Conservation (phyloP, 192 early-diverging fungal genomes). For the Podila clonocystis region DNA sequence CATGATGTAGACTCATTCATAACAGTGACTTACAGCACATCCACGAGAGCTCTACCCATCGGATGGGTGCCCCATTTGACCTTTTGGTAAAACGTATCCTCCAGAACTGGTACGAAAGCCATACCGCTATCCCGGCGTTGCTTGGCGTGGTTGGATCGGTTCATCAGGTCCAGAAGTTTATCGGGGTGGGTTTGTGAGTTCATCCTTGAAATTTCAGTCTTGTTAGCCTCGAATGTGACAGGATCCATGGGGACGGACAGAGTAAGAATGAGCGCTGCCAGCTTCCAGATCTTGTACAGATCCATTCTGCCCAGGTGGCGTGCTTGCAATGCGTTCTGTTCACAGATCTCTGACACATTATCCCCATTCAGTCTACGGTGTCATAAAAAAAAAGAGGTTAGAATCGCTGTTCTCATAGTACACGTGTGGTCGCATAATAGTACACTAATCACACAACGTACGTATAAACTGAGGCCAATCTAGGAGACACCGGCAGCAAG, state of each 20-base stretch:
- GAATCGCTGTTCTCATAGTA: background rate
- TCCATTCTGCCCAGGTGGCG: conserved; percentile 59
- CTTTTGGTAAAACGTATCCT: conserved; percentile 51
- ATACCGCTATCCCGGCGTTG: conserved; percentile 55
- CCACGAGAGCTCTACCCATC: conserved; percentile 61
- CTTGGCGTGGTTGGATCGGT: conserved; percentile 39
- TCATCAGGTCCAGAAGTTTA: conserved; percentile 31
- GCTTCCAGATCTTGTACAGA: conserved; percentile 71
- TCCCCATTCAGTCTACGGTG: conserved; percentile 61
- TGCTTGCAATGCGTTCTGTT: conserved; percentile 68
- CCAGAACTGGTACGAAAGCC: conserved; percentile 42
- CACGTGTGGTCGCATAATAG: background rate
- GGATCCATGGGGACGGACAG: conserved; percentile 59
- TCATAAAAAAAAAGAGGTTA: background rate
- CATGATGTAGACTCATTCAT: background rate
- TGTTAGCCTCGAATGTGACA: conserved; percentile 40
- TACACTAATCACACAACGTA: conserved; percentile 40
- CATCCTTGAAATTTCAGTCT: conserved; percentile 41
- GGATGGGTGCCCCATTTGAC: conserved; percentile 72
- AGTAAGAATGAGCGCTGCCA: conserved; percentile 67
- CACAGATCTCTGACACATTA: conserved; percentile 67
- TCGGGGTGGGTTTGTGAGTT: conserved; percentile 41
- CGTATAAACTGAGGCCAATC: conserved; percentile 70
- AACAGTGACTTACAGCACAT: conserved; percentile 57
- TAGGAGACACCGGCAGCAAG: conserved; percentile 65